Evolutionary conservation across 1,139 yeast species (phyloP), one percentile per base, ranked within the genome.

Genomic region (Hanseniaspora sp.): DNA sequence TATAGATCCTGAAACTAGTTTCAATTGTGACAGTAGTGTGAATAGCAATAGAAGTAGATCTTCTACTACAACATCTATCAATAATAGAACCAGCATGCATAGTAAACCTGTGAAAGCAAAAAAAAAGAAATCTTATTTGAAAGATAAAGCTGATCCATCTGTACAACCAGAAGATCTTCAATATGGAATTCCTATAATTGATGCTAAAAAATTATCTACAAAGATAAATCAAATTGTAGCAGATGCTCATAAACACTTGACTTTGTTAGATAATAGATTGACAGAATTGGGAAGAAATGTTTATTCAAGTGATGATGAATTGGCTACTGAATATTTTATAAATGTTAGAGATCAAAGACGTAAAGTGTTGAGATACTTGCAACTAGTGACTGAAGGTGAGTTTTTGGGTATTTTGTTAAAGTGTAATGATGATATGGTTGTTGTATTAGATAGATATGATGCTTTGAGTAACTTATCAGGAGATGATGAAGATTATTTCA

Each of bases 341-440:
- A 76, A 80, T 64, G 87, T 95, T 62, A 79, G 94, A 60, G 73
- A 78, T 18, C 76, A 85, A 55, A 78, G 98, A 66, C 76, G 95
- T 58, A 80, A 79, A 61, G 80, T 92, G 17, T 73, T 92, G 61
- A 74, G 87, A 59, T 88, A 88, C 65, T 74, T 92, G 59, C 97
- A 92, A 68, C 75, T 80, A 56, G 86, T 87, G 43, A 83, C 80
- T 56, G 74, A 75, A 45, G 96, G 88, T 60, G 95, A 86, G 64
- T 84, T 82, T 60, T 71, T 92, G 61, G 97, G 96, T 9, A 77
- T 90, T 52, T 74, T 92, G 60, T 79, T 92, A 57, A 83, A 79
- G 59, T 95, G 96, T 51, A 92, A 92, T 65, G 98, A 92, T 63
- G 90, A 84, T 63, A 75, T 92, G 59, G 95, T 92, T 11, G 72